These are phyloP conservation scores for Acacia melanoxylon DNA, from an alignment of 306 rosid species.

Conservation along the genomic window DNA sequence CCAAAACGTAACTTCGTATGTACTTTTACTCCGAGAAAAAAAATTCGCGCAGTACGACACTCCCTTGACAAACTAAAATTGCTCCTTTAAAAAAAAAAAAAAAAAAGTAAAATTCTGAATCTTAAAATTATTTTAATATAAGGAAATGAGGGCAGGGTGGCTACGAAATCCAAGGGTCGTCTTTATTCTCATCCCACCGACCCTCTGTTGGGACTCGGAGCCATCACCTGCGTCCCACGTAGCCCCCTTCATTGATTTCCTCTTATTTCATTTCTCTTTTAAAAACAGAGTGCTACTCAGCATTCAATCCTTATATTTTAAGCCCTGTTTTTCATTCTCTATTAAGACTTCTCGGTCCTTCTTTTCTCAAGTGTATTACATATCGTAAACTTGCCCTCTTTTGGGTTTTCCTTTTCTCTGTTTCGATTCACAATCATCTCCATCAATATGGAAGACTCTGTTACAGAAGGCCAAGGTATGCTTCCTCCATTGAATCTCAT, in stretches of 20 bases:
- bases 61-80: no score
- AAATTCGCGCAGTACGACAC: no score
- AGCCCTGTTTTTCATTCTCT: neutral
- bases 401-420: neutral
- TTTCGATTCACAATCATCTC: neutral
- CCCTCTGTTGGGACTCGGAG: neutral
- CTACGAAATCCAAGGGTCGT: neutral
- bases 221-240: neutral
- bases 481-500: slow-evolving; percentile 3
- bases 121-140: no score
- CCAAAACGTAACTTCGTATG: no score
- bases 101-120: no score
- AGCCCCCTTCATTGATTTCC: no score
- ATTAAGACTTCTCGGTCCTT: no score
- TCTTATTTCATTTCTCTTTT: no score
- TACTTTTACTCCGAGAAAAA: no score
- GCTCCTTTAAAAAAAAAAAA: no score
- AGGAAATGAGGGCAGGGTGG: neutral
- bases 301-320: no score
- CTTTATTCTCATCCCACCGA: neutral
- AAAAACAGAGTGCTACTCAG: no score
- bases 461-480: slow-evolving; percentile 3
- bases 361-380: neutral
- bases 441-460: slow-evolving; percentile 36
- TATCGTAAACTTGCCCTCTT: neutral